Conservation (phyloP, 805 yeast species). For the Vanderwaltozyma tropicalis region DNA sequence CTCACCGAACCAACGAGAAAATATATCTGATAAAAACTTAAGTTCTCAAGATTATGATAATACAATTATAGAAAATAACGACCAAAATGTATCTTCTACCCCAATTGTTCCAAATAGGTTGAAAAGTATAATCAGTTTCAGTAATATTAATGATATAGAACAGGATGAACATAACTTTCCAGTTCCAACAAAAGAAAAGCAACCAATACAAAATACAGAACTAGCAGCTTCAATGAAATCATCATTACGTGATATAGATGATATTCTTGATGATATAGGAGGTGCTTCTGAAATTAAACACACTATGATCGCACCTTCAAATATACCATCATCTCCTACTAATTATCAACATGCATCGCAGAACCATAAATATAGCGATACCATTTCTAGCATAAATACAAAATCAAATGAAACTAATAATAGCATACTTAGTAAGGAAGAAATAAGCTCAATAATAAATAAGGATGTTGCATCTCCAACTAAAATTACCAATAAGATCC, state of each 20-base stretch:
- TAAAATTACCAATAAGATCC: too few relatives aligned
- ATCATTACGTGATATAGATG: constrained; percentile 22
- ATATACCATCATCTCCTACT: constrained; percentile 24
- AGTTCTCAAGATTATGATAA: constrained; percentile 14
- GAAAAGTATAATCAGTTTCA: constrained; percentile 19
- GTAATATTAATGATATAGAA: constrained; percentile 13
- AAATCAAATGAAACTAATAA: neutral
- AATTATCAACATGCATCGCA: constrained; percentile 1
- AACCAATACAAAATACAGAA: neutral
- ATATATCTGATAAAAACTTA: constrained; percentile 6
- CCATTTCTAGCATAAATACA: neutral
- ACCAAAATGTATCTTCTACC: constrained; percentile 23
- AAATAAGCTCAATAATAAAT: too few relatives aligned
- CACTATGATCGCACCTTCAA: constrained; percentile 3
- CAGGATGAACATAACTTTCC: constrained; percentile 1
- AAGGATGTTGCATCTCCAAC: too few relatives aligned
- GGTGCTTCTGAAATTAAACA: constrained; percentile 11
- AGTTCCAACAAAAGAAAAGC: neutral
- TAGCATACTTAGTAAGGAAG: too few relatives aligned
- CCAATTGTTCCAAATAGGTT: constrained; percentile 21
- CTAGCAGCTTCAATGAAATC: too few relatives aligned
- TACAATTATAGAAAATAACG: neutral
- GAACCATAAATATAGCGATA: neutral
- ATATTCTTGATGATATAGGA: constrained; percentile 22
- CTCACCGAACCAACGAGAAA: constrained; percentile 15